phyloP scores from a whole-genome alignment of 441 rosid species.

The Sinapis alba region DNA sequence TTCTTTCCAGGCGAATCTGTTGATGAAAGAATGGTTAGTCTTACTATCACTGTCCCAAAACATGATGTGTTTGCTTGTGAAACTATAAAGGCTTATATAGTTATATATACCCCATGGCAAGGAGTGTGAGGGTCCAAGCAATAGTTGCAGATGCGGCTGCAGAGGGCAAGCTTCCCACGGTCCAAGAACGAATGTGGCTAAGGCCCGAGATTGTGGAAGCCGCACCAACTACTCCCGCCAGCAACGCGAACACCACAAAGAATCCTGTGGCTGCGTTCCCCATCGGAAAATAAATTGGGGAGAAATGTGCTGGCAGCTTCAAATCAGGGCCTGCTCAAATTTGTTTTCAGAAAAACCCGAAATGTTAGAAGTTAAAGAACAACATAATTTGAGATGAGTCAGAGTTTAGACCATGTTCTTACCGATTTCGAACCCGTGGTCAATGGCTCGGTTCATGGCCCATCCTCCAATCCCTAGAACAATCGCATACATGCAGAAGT shows the following conservation, averaged over 20 bases:
- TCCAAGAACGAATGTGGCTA: conserved; percentile 76
- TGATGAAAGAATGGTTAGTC: conserved; percentile 13
- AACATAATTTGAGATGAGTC: too few relatives aligned
- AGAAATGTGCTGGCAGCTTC: conserved; percentile 87
- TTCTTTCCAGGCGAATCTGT: conserved; percentile 90
- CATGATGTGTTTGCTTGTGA: not conserved
- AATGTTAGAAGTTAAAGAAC: conserved; percentile 9
- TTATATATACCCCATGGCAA: conserved; percentile 79
- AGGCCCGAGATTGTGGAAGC: conserved; percentile 72
- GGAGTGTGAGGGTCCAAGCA: conserved; percentile 88
- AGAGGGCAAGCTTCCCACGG: conserved; percentile 57
- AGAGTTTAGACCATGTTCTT: too few relatives aligned
- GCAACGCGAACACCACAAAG: conserved; percentile 74
- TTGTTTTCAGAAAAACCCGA: not conserved
- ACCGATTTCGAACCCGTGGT: conserved; percentile 85
- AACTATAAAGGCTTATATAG: not conserved
- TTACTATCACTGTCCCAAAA: not conserved
- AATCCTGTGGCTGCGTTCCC: conserved; percentile 98
- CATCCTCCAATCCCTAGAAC: conserved; percentile 84
- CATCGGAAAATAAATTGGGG: conserved; percentile 91
- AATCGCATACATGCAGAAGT: conserved; percentile 78
- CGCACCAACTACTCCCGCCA: conserved; percentile 88
- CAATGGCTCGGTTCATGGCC: conserved; percentile 91
- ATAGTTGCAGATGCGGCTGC: conserved; percentile 74
- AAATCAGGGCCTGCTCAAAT: conserved; percentile 55